Evolutionary conservation across 2,329 filamentous ascomycete species (phyloP), one percentile per base, ranked within the genome.

Genomic region (Laburnicola sp.): DNA sequence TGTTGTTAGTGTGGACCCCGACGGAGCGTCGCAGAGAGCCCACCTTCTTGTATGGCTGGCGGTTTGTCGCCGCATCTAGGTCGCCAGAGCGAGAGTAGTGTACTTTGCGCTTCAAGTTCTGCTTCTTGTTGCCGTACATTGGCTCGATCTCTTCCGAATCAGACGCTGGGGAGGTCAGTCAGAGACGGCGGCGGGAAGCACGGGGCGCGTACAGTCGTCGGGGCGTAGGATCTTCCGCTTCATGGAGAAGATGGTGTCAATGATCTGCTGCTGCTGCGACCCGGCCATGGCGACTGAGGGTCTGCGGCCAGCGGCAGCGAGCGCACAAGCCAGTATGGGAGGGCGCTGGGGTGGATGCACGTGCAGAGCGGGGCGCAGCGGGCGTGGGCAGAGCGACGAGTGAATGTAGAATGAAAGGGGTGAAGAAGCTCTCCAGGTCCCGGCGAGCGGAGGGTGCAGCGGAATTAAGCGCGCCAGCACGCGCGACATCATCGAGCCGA

Each of bases 61-160:
- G 84, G 2, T 86, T 87, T 26, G 80, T 81, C 0, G 63, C 51
- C 34, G 64, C 60, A 43, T 87, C 84, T 56, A 91, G 78, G 63
- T 86, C 85, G 51, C 88, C 88, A 65, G 85, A 80, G 62, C 83
- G 86, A 39, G 88, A 82, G 67, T 89, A 89, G 60, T 84, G 82
- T 38, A 89, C 86, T 62, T 84, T 82, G 71, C 85, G 88, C 77
- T 91, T 89, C 39, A 93, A 78, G 70, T 92, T 93, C 72, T 90
- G 84, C 54, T 87, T 88, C 66, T 88, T 86, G 72, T 91, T 91
- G 50, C 85, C 87, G 62, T 82, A 82, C 62, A 82, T 80, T 53
- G 86, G 81, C 62, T 91, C 85, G 48, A 84, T 82, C 53, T 86
- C 85, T 71, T 93, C 89, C 51, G 87, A 89, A 69, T 92, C 89